Base-by-base conservation (phyloP, 805 yeast genomes). In the Cyberlindnera suaveolens region DNA sequence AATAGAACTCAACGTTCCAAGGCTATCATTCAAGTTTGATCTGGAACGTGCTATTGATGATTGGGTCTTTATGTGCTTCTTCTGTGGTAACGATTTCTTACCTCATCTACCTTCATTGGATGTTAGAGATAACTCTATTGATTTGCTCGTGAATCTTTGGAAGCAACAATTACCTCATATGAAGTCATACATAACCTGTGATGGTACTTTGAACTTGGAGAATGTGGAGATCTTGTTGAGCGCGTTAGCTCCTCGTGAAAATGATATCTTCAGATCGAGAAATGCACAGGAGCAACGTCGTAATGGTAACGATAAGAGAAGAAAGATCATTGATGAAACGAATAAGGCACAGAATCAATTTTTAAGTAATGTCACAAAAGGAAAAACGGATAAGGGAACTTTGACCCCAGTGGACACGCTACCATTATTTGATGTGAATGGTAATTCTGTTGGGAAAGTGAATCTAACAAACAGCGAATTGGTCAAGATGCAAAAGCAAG, bases 31-130 rank as follows among this genome's bases (percentile, higher is more conserved):
- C 57, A 74, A 78, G 17, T 89, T 83, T 65, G 97, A 93, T 60
- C 63, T 90, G 42, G 99, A 93, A 66, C 73, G 99, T 46, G 97
- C 98, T 2, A 82, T 93, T 48, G 99, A 93, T 61, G 99, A 93
- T 65, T 93, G 99, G 99, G 88, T 93, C 14, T 93, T 93, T 53
- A 84, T 93, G 90, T 91, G 98, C 74, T 93, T 93, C 70, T 93
- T 93, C 60, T 95, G 91, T 50, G 99, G 99, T 64, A 93, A 93
- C 61, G 99, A 93, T 78, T 93, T 93, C 73, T 69, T 93, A 56
- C 99, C 99, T 1, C 98, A 91, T 65, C 68, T 93, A 52, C 98
- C 99, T 4, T 81, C 95, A 27, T 73, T 93, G 43, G 96, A 91
- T 57, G 97, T 93, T 35, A 78, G 99, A 53, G 98, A 93, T 63